A percentile compares a stretch with the other conserved stretches of the same genome.
Evolutionary conservation across 495 filamentous ascomycete genomes (phyloP).

Genomic region (Pseudoneurospora amorphoporcata): DNA sequence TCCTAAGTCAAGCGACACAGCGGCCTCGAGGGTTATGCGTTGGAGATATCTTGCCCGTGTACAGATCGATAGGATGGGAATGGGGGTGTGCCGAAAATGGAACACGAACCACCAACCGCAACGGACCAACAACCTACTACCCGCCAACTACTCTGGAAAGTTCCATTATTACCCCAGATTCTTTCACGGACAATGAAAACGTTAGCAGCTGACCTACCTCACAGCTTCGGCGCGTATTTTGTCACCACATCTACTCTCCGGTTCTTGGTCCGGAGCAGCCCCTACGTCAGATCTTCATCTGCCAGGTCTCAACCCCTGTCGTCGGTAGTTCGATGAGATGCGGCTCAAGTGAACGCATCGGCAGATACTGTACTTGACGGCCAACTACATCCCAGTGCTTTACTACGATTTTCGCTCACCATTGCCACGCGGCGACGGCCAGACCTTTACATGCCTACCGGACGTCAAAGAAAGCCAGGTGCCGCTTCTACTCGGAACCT

Average conservation of each 20-base stretch:
- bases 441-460: too few relatives aligned
- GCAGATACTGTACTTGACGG: background rate
- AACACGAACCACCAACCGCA: background rate
- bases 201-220: background rate
- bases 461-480: background rate
- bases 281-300: background rate
- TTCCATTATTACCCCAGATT: background rate
- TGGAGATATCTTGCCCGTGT: background rate
- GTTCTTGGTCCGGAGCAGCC: background rate
- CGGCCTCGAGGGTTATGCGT: background rate
- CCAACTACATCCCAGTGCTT: fast-evolving
- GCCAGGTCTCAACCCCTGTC: background rate
- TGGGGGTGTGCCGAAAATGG: background rate
- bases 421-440: too few relatives aligned
- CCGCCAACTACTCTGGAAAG: background rate
- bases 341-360: background rate
- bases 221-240: background rate
- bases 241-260: background rate
- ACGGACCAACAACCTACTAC: background rate
- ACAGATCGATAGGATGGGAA: background rate
- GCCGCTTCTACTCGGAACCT: too few relatives aligned
- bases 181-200: background rate
- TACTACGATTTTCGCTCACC: too few relatives aligned
- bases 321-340: background rate
- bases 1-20: background rate